Conservation (phyloP, 495 filamentous ascomycete genomes). For the Penicillium goetzii region DNA sequence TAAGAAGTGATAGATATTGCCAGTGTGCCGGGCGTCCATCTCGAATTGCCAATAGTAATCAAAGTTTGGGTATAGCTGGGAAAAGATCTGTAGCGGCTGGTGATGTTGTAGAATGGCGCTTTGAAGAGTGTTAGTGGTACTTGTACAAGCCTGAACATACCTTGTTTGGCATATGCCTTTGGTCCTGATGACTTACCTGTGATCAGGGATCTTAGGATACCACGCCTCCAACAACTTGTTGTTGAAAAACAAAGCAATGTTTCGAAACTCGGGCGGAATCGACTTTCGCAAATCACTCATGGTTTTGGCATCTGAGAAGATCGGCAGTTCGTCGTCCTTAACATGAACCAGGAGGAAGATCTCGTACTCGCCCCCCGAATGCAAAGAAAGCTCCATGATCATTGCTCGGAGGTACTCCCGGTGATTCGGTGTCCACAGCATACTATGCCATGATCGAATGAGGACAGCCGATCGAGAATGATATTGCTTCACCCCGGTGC, state of each 20-base stretch:
- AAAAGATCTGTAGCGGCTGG: conserved; percentile 55
- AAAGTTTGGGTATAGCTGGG: conserved; percentile 69
- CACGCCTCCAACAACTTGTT: conserved; percentile 37
- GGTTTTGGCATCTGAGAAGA: conserved; percentile 54
- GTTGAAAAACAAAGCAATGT: conserved; percentile 71
- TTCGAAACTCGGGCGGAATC: conserved; percentile 67
- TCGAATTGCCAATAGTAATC: conserved; percentile 81
- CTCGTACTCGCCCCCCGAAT: conserved; percentile 76
- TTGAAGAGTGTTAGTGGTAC: background rate
- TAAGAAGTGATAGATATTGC: conserved; percentile 72
- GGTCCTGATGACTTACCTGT: conserved; percentile 24
- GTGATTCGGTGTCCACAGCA: conserved; percentile 71
- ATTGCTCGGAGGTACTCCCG: conserved; percentile 71
- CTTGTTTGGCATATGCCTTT: background rate
- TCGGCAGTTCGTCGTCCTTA: conserved; percentile 56
- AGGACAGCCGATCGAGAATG: conserved; percentile 66
- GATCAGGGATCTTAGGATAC: conserved; percentile 35
- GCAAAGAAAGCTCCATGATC: conserved; percentile 71
- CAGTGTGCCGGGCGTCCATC: conserved; percentile 70
- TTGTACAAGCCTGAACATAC: background rate
- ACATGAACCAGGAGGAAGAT: conserved; percentile 77
- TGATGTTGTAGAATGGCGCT: conserved; percentile 35
- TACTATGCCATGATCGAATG: conserved; percentile 68
- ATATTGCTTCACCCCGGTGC: conserved; percentile 15
- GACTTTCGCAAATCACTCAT: conserved; percentile 51